Base-by-base conservation (phyloP, 83 land plant genomes). In the Picea mariana region DNA sequence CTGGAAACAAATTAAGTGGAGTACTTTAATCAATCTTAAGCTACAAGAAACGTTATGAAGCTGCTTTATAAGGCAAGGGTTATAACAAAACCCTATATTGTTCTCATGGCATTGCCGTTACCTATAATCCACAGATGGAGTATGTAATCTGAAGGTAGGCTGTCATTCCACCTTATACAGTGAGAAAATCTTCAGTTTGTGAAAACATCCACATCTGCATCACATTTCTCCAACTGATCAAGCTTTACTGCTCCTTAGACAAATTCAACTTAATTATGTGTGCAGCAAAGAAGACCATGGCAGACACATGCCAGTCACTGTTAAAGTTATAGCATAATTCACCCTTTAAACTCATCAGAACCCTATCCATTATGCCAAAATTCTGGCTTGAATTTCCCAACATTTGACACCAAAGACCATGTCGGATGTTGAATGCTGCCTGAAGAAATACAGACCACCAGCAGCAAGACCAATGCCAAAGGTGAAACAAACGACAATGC, bases 381-480 rank as follows among this genome's bases (percentile, higher is more conserved):
- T 21, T 71, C 49, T 20, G 75, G 77, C 77, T 20, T 47, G 27
- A 75, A 47, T 44, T 49, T 55, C 6, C 77, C 47, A 17, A 42
- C 77, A 17, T 75, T 75, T 75, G 60, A 21, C 31, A 75, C 77
- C n/a, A 44, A 75, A 75, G 27, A 44, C 58, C 77, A 49, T 38
- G 77, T n/a, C 23, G 59, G 77, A 21, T 47, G 24, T 20, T 75
- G 44, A 75, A n/a, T 44, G 17, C 18, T 13, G 60, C 26, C 24
- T 75, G 77, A 49, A 75, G 77, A 75, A 71, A 75, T 71, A 55
- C 59, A 40, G 75, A 40, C 49, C 18, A 15, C 40, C 23, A 71
- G 47, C 75, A 71, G 9, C 40, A 40, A 71, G 47, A 71, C 75
- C 75, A 71, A 71, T 40, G n/a, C 59, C 49, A 75, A 47, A 42